These are phyloP conservation scores for Lentinus brumalis DNA, from an alignment of 768 basidiomycete genomes.

Conservation along the genomic window DNA sequence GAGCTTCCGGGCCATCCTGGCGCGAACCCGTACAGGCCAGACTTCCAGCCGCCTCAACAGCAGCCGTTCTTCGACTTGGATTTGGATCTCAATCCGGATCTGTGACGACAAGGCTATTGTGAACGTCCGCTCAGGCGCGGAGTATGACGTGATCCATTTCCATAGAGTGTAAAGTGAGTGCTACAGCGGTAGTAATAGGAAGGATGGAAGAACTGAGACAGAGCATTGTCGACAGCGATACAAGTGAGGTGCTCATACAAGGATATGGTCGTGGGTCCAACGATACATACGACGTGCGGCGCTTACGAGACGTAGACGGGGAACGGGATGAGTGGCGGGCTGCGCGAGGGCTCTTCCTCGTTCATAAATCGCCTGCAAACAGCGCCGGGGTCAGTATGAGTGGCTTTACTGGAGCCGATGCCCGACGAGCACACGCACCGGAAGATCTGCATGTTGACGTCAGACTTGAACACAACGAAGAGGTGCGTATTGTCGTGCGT, in stretches of 20 bases:
- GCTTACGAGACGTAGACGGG: conserved; percentile 9
- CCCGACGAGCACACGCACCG: conserved; percentile 7
- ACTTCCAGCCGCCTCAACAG: conserved; percentile 59
- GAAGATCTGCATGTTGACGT: conserved; percentile 22
- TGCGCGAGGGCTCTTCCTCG: conserved; percentile 19
- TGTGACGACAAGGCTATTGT: conserved; percentile 36
- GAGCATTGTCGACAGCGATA: conserved; percentile 4
- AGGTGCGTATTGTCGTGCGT: conserved; percentile 82
- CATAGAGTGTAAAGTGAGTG: neutral
- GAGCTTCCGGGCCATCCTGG: conserved; percentile 53
- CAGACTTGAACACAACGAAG: conserved; percentile 86
- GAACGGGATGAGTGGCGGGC: conserved; percentile 18
- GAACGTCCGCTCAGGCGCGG: neutral
- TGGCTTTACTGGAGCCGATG: too few relatives aligned
- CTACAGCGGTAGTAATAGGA: neutral
- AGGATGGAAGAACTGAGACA: neutral
- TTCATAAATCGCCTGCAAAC: conserved; percentile 19
- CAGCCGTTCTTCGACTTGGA: conserved; percentile 73
- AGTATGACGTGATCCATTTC: neutral
- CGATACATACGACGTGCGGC: neutral
- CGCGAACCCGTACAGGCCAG: conserved; percentile 71
- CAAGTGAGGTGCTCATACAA: neutral
- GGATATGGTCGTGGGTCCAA: neutral
- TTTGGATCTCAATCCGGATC: conserved; percentile 82
- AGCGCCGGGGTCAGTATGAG: neutral